Evolutionary conservation across 106 monocot species (phyloP), one percentile per base, ranked within the genome.

Genomic region (Dendrobium chrysotoxum): DNA sequence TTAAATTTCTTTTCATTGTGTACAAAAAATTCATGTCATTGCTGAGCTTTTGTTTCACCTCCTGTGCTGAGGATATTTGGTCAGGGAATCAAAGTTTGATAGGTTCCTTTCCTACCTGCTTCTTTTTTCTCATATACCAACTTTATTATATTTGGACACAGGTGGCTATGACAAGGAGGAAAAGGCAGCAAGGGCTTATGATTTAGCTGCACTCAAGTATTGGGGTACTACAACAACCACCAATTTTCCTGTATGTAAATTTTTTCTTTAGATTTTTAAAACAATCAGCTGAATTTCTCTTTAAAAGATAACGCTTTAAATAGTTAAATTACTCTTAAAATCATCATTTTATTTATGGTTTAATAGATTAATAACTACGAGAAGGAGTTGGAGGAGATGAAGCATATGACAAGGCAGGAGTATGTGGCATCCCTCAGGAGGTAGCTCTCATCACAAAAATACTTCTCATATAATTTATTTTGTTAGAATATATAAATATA

Each of bases 91-190:
- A 50, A 50, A 13, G 16, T 11, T 50, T 50, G 50, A 50, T 50
- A 13, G 50, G 50, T 50, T 50, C 50, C 18, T 40, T 30, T 66
- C 25, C 13, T 54, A 21, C 64, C 25, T 65, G 25, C 64, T 26
- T 26, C 25, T 17, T 47, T 77, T 20, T 9, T 57, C 4, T 28
- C 50, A 53, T 54, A 57, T 13, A 17, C 18, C 6, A 25, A 75
- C 64, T 53, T 72, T 21, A 30, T 75, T n/a, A 70, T 72, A 31
- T 50, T 71, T 50, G 50, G 25, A 31, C 16, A 61, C 71, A 97
- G 97, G 97, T 47, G 97, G 97, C 50, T 97, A 97, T 89, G 97
- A 97, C 74, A 97, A 97, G 77, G 97, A 97, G 83, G 97, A 97
- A 12, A 97, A 97, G 85, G 97, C 97, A 67, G 94, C 97, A 64